Base-by-base conservation (phyloP, 2,329 filamentous ascomycete species). In the Hymenoscyphus fructigenus region DNA sequence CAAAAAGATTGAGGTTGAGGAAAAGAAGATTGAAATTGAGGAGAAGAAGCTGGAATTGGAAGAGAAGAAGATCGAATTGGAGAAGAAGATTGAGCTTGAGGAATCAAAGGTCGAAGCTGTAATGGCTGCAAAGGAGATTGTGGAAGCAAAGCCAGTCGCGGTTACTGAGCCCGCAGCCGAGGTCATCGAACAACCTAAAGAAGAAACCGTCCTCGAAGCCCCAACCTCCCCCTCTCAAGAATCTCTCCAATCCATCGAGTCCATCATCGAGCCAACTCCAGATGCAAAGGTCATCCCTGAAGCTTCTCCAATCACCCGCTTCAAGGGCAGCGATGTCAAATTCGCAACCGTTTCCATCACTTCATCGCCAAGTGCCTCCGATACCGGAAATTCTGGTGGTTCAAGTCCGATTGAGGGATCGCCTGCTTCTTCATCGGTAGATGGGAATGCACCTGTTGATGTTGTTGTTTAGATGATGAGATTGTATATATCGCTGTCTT, bases 331-430 rank as follows among this genome's bases (percentile, higher is more conserved):
- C 4, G 36, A 44, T 44, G n/a, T 47, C 20, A 41, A 44, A 1
- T 4, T 44, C 20, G 23, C 57, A 2, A 41, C 57, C 17, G 20
- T 28, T 1, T 38, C 34, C 20, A 23, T 53, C 20, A 53, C 20
- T 26, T 23, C 20, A 1, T 53, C 47, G 20, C 23, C 47, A 14
- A 53, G n/a, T 28, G 20, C 47, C 1, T 53, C 47, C 20, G 47
- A 53, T 23, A 53, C 47, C 20, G 47, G 20, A 26, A 23, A 23
- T 14, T 53, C 47, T 14, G 47, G 47, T 53, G 20, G 23, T 26
- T 53, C 47, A 14, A 53, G 47, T 28, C 47, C 47, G 12, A 53
- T 53, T 14, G 47, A 53, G n/a, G 47, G 47, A 53, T 53, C 47
- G 12, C 47, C 23, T 26, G 47, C 47, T 26, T 53, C 47, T 53